Conservation (phyloP, 306 rosid genomes). For the Fragaria nilgerrensis region DNA sequence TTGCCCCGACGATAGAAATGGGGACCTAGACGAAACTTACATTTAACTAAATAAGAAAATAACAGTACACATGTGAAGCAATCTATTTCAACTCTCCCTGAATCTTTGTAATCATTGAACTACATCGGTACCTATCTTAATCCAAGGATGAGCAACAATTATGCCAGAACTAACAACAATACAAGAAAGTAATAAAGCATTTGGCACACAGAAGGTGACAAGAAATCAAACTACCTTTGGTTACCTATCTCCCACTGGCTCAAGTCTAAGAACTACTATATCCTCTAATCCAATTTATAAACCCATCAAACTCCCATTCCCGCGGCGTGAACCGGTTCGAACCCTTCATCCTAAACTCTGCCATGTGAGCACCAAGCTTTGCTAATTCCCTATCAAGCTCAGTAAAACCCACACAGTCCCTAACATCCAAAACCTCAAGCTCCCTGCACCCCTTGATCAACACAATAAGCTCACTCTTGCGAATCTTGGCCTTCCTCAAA, state of each 20-base stretch:
- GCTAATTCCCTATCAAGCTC: neutral
- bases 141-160: too few species aligned
- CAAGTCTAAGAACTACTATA: neutral
- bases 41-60: too few species aligned
- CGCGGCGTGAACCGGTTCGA: neutral
- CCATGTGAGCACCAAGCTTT: neutral
- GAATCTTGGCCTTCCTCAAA: neutral
- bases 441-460: neutral
- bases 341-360: neutral
- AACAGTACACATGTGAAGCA: too few species aligned
- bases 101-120: too few species aligned
- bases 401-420: neutral
- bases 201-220: too few species aligned
- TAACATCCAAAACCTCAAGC: slow-evolving; percentile 1
- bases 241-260: neutral
- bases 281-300: neutral
- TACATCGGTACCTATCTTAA: too few species aligned
- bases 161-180: too few species aligned
- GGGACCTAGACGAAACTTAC: too few species aligned
- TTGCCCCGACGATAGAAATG: too few species aligned
- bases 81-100: too few species aligned
- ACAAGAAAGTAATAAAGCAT: too few species aligned
- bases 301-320: neutral
- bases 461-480: neutral
- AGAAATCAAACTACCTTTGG: too few species aligned